Evolutionary conservation across 768 basidiomycete genomes (phyloP), one percentile per base, ranked within the genome.

Genomic region (Lactarius evosmus): DNA sequence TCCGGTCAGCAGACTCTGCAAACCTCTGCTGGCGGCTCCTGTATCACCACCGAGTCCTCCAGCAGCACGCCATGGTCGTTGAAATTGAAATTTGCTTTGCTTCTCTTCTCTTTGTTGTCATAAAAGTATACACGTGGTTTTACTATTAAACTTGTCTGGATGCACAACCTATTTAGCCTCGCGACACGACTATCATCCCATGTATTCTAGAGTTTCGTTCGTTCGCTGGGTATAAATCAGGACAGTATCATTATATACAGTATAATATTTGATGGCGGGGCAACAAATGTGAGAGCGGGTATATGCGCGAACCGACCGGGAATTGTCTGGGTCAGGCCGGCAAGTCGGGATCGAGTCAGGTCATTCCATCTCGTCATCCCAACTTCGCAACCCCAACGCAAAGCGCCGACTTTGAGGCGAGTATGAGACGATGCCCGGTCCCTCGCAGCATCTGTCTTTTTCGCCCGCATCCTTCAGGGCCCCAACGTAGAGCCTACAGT

Each of bases 1-100:
- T 29, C 73, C 77, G 3, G 75, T 79, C 67, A 77, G 75, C 60
- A 77, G 70, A 57, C 74, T 79, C 34, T 74, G 77, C 3, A 70
- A 68, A 8, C 65, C 58, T 59, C 70, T 77, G 12, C 38, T 66
- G 32, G 40, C 57, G 36, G 38, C 62, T 3, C 50, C 49, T 54
- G 60, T 33, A 11, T 53, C 67, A 16, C 62, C 67, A n/a, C 58
- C 66, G n/a, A 54, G 50, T 38, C 54, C 66, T 32, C 55, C 66
- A 7, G 55, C 46, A 17, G 46, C 60, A 12, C 66, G 66, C 46
- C 56, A 61, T 67, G 74, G 51, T 69, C 72, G 59, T 64, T 67
- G 58, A 67, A 14, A 41, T 29, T 34, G 16, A 16, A 38, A 32
- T 25, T n/a, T n/a, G 8, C 11, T 32, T 14, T 14, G 49, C 27